Evolutionary conservation across 169 alveolate genomes (phyloP), one percentile per base, ranked within the genome.

Genomic region (Eimeria maxima): DNA sequence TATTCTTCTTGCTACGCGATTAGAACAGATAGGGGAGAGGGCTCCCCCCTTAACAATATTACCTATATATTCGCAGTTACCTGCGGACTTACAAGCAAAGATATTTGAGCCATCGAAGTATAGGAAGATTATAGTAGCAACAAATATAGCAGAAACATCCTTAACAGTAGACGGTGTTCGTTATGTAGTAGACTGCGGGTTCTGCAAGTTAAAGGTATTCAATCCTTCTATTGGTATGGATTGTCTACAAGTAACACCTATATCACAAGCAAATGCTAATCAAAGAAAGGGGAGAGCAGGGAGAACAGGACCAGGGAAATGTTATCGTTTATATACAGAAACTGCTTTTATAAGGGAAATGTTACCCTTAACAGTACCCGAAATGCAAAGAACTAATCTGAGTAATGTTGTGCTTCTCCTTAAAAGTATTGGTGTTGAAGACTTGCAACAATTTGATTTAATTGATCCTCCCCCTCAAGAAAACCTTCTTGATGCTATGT

Each of bases 241-340:
- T 97, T 99, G 99, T n/a, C 97, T 99, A 95, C 99, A 99, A 96
- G 98, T 99, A 14, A 99, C 99, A 22, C 99, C 99, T 11, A 99
- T 99, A 69, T 99, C 99, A 2, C 99, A 99, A 95, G 99, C 99
- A 16, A 99, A 99, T 97, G 99, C 99, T 11, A 99, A 99, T 96
- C 99, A 99, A 97, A 97, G 99, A 74, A 98, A 99, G 45, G 99
- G 99, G n/a, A 98, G 99, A 96, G 99, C 99, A 0, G 99, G 99
- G 6, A 98, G 99, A 93, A 99, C 99, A 0, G 99, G 99, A 1
- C 99, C 99, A 44, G 99, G 99, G 55, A 97, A 98, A 53, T 99
- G 99, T 96, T 99, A 98, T 97, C 98, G 99, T 76, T 97, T 99
- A 94, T 99, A 99, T 97, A 99, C 99, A 2, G 99, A 99, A 97